Evolutionary conservation across 1,284 basidiomycete genomes (phyloP).

Genomic region (Takashimella tepidaria): DNA sequence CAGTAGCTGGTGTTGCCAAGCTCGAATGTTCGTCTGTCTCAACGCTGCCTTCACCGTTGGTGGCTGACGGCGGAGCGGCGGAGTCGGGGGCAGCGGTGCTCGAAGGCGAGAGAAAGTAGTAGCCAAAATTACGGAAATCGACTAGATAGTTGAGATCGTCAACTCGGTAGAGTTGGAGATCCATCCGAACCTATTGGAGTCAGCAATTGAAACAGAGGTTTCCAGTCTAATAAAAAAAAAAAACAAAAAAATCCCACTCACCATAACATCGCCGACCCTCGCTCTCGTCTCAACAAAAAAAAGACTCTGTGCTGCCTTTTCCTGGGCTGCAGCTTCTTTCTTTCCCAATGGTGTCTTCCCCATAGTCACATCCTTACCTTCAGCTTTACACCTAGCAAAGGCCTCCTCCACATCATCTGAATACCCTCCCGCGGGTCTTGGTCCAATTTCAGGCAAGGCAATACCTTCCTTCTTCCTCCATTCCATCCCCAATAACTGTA

Average conservation of each 20-base stretch:
- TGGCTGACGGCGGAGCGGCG: slow-evolving; percentile 39
- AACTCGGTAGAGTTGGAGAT: slow-evolving; percentile 92
- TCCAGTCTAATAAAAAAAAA: background rate
- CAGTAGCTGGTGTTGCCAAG: slow-evolving; percentile 6
- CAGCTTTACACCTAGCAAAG: slow-evolving; percentile 51
- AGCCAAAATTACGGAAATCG: slow-evolving; percentile 95
- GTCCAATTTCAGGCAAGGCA: slow-evolving; percentile 63
- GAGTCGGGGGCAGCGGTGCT: slow-evolving; percentile 59
- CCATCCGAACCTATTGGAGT: slow-evolving; percentile 74
- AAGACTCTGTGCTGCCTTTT: slow-evolving; percentile 56
- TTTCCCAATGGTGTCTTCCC: slow-evolving; percentile 38
- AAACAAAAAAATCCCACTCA: slow-evolving; percentile 49
- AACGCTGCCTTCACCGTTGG: slow-evolving; percentile 1
- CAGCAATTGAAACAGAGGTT: background rate
- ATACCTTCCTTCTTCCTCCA: slow-evolving; percentile 63
- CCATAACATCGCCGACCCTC: slow-evolving; percentile 81
- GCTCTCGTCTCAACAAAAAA: slow-evolving; percentile 95
- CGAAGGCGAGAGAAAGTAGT: slow-evolving; percentile 60
- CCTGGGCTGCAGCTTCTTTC: slow-evolving; percentile 49
- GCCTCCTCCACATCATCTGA: slow-evolving; percentile 38
- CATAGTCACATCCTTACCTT: slow-evolving; percentile 30
- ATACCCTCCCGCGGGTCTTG: slow-evolving; percentile 33
- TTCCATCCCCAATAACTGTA: slow-evolving; percentile 92
- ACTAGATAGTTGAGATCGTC: slow-evolving; percentile 95
- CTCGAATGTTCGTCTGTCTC: slow-evolving; percentile 4